A percentile compares a stretch with the other conserved stretches of the same genome.
These are phyloP conservation scores for Neurospora intermedia DNA, from an alignment of 495 filamentous ascomycete species.

Conservation along the genomic window DNA sequence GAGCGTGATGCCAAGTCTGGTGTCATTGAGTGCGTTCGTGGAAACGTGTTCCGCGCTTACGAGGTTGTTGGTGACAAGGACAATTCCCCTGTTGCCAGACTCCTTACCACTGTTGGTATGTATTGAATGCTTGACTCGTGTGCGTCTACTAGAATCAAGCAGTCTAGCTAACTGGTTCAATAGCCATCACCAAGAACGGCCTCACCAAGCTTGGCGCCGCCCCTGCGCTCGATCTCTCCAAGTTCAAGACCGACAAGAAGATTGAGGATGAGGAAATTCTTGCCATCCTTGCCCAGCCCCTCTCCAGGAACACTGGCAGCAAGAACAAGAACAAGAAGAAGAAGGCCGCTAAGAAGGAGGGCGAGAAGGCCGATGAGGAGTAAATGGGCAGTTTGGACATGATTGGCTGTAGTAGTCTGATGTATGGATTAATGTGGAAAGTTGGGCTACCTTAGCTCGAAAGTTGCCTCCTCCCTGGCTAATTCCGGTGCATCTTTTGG, in stretches of 20 bases:
- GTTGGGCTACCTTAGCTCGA: not conserved
- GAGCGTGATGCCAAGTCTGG: conserved; percentile 94
- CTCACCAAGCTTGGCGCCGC: conserved; percentile 73
- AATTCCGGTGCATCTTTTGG: not conserved
- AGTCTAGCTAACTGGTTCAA: conserved; percentile 9
- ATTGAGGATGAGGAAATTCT: conserved; percentile 91
- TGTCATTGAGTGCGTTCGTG: conserved; percentile 87
- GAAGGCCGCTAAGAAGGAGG: conserved; percentile 58
- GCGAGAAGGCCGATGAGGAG: conserved; percentile 26
- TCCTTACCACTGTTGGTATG: conserved; percentile 88
- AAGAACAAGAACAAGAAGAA: conserved; percentile 94
- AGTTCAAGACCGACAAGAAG: conserved; percentile 92
- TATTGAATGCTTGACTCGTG: conserved; percentile 1
- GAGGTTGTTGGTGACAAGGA: conserved; percentile 93
- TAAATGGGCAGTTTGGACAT: not conserved
- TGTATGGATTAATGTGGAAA: not conserved
- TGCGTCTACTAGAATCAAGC: not conserved
- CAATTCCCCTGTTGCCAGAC: conserved; percentile 64
- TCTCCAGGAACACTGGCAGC: conserved; percentile 61
- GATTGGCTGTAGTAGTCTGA: not conserved
- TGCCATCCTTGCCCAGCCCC: conserved; percentile 79
- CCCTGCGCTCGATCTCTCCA: conserved; percentile 57
- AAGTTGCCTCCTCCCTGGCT: not conserved
- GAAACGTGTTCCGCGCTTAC: conserved; percentile 84
- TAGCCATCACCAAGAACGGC: conserved; percentile 97